phyloP scores from a whole-genome alignment of 306 rosid genomes.

The Vigna unguiculata region DNA sequence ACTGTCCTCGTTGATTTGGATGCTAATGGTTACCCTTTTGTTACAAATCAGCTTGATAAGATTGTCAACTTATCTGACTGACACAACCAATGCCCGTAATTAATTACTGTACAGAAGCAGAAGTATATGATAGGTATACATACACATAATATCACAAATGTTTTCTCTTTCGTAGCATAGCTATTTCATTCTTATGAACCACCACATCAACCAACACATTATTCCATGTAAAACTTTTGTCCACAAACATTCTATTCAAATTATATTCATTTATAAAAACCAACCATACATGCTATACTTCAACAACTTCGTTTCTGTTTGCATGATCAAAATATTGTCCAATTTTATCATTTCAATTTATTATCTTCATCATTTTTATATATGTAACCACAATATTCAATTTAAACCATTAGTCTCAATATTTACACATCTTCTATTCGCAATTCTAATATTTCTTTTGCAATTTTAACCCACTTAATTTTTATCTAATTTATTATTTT shows the following conservation, averaged over 20 bases:
- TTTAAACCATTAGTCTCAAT: too few relatives aligned
- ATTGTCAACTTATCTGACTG: constrained; percentile 59
- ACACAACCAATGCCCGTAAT: constrained; percentile 38
- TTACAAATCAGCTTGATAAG: constrained; percentile 59
- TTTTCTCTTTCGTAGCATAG: constrained; percentile 45
- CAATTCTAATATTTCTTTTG: too few relatives aligned
- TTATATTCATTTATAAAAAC: constrained; percentile 34
- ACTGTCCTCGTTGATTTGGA: constrained; percentile 75
- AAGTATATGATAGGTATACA: constrained; percentile 37
- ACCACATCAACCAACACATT: constrained; percentile 22
- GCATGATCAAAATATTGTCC: too few relatives aligned
- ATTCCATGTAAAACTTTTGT: constrained; percentile 17
- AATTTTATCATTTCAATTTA: too few relatives aligned
- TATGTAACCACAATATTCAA: too few relatives aligned
- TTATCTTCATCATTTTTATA: too few relatives aligned
- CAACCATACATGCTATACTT: background rate
- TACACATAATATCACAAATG: constrained; percentile 11
- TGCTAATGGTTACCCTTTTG: constrained; percentile 65
- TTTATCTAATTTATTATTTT: too few relatives aligned
- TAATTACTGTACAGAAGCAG: constrained; percentile 37
- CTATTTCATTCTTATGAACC: constrained; percentile 17
- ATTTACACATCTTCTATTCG: too few relatives aligned
- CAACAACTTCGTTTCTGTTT: too few relatives aligned
- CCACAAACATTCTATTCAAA: constrained; percentile 30
- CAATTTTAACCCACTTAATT: too few relatives aligned